Percentiles rank a stretch among this genome's conserved stretches.
Conservation (phyloP, 2,329 filamentous ascomycete genomes). For the Periconia macrospinosa region DNA sequence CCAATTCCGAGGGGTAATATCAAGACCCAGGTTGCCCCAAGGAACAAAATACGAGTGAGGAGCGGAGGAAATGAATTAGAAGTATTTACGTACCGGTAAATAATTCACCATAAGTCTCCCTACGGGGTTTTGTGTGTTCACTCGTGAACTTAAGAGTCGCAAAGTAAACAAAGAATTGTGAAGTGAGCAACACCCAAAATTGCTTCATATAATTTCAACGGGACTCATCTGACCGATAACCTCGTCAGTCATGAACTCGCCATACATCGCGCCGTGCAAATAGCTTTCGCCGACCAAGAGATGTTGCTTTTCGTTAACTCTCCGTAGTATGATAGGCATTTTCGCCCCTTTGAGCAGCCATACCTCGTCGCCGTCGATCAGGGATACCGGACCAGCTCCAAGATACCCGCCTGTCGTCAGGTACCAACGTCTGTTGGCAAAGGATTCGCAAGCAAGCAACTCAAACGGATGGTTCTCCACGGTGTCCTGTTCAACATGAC, state of each 20-base stretch:
- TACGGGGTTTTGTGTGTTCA: no score
- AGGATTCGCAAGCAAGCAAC: background rate
- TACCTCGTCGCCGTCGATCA: background rate
- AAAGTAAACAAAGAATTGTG: no score
- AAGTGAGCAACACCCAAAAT: no score
- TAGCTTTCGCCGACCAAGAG: conserved; percentile 1
- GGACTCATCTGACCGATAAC: background rate
- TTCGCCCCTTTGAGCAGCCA: conserved; percentile 1
- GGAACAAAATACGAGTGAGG: no score
- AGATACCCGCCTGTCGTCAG: background rate
- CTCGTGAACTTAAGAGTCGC: no score
- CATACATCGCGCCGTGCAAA: conserved; percentile 4
- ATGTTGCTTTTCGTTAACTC: background rate
- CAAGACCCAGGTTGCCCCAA: no score
- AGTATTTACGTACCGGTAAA: no score
- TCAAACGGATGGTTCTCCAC: conserved; percentile 1
- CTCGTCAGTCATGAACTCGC: background rate
- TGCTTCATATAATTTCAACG: background rate
- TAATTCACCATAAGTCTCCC: no score
- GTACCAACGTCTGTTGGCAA: background rate
- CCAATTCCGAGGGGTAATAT: no score
- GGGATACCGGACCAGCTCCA: background rate
- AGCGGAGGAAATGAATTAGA: no score
- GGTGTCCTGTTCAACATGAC: background rate
- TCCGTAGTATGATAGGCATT: background rate